These are phyloP conservation scores for Endothia cerciana DNA, from an alignment of 2,329 filamentous ascomycete genomes.

Conservation along the genomic window DNA sequence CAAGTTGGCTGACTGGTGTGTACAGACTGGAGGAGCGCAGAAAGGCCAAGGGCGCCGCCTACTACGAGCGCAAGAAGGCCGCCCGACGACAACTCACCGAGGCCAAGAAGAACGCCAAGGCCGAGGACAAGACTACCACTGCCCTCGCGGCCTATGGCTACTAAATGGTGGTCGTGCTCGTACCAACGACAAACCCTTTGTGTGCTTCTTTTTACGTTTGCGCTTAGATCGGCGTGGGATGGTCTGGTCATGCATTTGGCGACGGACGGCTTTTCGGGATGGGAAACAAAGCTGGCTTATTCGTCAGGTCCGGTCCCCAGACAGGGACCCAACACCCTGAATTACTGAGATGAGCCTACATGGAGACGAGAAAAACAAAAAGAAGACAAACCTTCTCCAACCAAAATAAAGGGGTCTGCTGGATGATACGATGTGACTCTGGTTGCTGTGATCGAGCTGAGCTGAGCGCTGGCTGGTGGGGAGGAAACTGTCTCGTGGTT, in stretches of 20 bases:
- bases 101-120: constrained; percentile 88
- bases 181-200: constrained; percentile 28
- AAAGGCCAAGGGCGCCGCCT: constrained; percentile 98
- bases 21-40: constrained; percentile 95
- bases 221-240: constrained; percentile 31
- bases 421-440: constrained; percentile 25
- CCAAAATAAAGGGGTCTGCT: constrained; percentile 12
- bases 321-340: constrained; percentile 27
- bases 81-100: constrained; percentile 87
- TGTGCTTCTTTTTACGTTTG: constrained; percentile 31
- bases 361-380: constrained; percentile 20
- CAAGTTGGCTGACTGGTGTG: constrained; percentile 26
- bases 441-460: constrained; percentile 17
- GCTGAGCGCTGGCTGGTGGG: not conserved
- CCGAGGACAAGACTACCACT: constrained; percentile 84
- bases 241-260: constrained; percentile 31
- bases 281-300: constrained; percentile 27
- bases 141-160: constrained; percentile 90
- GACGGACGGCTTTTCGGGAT: constrained; percentile 28
- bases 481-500: not conserved
- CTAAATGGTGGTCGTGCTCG: constrained; percentile 55
- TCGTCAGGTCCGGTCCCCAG: constrained; percentile 27
- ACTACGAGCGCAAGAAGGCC: constrained; percentile 99
- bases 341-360: constrained; percentile 29
- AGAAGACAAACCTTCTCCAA: constrained; percentile 19